These are phyloP conservation scores for Pseudogymnoascus sp. DNA, from an alignment of 2,329 filamentous ascomycete genomes.

Conservation along the genomic window DNA sequence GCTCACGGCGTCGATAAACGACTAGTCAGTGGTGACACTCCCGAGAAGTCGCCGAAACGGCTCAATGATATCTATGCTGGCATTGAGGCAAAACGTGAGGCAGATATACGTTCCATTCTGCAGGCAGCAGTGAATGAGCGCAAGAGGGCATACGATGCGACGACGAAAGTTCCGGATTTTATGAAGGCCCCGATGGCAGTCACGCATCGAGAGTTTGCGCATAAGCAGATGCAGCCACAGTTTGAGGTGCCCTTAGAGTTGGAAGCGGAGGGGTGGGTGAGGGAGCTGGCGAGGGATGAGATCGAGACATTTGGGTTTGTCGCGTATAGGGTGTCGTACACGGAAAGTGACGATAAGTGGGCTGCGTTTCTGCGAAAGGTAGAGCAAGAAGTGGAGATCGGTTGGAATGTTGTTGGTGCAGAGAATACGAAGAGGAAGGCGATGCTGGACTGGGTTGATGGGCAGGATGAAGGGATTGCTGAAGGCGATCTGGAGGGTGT, in stretches of 20 bases:
- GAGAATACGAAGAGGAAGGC: slow-evolving; percentile 17
- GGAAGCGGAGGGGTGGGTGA: slow-evolving; percentile 15
- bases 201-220: slow-evolving; percentile 17
- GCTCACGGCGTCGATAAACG: slow-evolving; percentile 12
- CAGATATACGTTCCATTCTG: background rate
- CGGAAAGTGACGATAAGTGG: slow-evolving; percentile 17
- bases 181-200: slow-evolving; percentile 16
- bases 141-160: background rate
- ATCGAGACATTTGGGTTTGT: slow-evolving; percentile 19
- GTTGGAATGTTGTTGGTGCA: slow-evolving; percentile 16
- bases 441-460: slow-evolving; percentile 20
- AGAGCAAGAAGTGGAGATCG: slow-evolving; percentile 15
- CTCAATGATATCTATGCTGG: slow-evolving; percentile 14
- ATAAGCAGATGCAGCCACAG: slow-evolving; percentile 15
- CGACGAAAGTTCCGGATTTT: slow-evolving; percentile 13
- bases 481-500: slow-evolving; percentile 20
- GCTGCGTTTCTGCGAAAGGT: slow-evolving; percentile 11
- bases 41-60: background rate
- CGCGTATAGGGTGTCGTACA: slow-evolving; percentile 18
- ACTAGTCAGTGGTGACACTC: slow-evolving; percentile 8
- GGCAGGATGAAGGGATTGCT: slow-evolving; percentile 15
- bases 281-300: slow-evolving; percentile 10
- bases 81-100: slow-evolving; percentile 12
- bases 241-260: slow-evolving; percentile 14
- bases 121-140: background rate